phyloP scores from a whole-genome alignment of 2,329 filamentous ascomycete species.

The Diplodia intermedia region DNA sequence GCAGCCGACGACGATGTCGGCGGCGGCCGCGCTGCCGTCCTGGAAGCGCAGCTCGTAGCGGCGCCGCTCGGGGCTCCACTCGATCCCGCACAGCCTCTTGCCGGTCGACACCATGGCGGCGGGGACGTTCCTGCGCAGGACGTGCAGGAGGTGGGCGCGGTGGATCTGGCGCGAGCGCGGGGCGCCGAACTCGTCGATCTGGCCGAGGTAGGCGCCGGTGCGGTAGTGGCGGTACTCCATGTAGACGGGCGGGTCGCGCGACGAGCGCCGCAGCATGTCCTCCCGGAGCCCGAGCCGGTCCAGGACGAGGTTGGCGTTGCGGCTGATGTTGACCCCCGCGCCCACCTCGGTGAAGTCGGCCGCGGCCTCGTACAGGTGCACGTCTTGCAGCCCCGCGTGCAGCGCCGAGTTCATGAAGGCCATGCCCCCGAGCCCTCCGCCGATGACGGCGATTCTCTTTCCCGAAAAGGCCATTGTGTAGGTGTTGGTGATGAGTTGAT shows the following conservation, averaged over 20 bases:
- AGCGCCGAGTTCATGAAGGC: constrained; percentile 48
- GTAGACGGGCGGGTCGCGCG: constrained; percentile 43
- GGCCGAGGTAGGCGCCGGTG: constrained; percentile 22
- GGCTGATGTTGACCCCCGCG: constrained; percentile 48
- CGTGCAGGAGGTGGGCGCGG: constrained; percentile 7
- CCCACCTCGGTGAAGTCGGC: constrained; percentile 49
- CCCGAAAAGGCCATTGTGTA: background rate
- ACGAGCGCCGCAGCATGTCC: constrained; percentile 46
- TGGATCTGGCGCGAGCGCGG: constrained; percentile 27
- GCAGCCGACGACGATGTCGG: background rate
- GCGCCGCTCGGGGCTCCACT: background rate
- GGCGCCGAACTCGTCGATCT: constrained; percentile 26
- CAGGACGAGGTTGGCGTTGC: constrained; percentile 47
- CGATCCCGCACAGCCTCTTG: background rate
- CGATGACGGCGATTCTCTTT: constrained; percentile 24
- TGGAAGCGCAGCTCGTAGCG: background rate
- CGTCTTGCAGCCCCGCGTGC: constrained; percentile 42
- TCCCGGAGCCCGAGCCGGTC: constrained; percentile 44
- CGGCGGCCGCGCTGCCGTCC: background rate
- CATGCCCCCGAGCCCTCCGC: constrained; percentile 40
- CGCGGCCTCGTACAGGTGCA: constrained; percentile 49
- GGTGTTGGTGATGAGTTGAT: too few species aligned
- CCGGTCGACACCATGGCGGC: background rate
- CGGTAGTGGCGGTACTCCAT: constrained; percentile 28
- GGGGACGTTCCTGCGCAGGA: constrained; percentile 1